Percentiles rank a stretch among this genome's conserved stretches.
phyloP scores from a whole-genome alignment of 2,329 filamentous ascomycete species.

The Exophiala spinifera region DNA sequence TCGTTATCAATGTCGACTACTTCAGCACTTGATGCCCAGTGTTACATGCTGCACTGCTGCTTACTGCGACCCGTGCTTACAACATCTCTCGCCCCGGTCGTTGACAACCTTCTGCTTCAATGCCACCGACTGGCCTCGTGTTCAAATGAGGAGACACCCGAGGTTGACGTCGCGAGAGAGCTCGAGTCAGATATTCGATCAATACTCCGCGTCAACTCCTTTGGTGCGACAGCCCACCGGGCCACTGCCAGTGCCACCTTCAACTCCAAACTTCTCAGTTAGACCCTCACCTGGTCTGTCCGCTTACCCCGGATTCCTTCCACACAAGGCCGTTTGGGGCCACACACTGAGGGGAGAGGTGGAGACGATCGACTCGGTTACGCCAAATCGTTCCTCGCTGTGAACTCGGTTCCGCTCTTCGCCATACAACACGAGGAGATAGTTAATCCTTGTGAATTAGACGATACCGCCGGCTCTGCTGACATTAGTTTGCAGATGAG shows the following conservation, averaged over 20 bases:
- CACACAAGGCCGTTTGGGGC: not conserved
- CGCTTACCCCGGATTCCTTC: conserved; percentile 17
- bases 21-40: no score
- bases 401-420: conserved; percentile 12
- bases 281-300: not conserved
- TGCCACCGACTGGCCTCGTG: not conserved
- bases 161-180: not conserved
- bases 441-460: not conserved
- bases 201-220: no score
- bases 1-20: no score
- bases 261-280: not conserved
- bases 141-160: not conserved
- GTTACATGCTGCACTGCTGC: no score
- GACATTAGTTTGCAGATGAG: conserved; percentile 2
- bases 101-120: no score
- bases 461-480: not conserved
- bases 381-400: conserved; percentile 1
- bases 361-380: conserved; percentile 9
- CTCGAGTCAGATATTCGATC: not conserved
- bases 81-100: no score
- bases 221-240: not conserved
- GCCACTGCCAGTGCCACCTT: no score
- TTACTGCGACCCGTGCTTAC: no score
- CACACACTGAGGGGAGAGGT: conserved; percentile 14
- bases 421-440: conserved; percentile 4